Evolutionary conservation across 768 basidiomycete genomes (phyloP), one percentile per base, ranked within the genome.

Genomic region (Basidioascus undulatus): DNA sequence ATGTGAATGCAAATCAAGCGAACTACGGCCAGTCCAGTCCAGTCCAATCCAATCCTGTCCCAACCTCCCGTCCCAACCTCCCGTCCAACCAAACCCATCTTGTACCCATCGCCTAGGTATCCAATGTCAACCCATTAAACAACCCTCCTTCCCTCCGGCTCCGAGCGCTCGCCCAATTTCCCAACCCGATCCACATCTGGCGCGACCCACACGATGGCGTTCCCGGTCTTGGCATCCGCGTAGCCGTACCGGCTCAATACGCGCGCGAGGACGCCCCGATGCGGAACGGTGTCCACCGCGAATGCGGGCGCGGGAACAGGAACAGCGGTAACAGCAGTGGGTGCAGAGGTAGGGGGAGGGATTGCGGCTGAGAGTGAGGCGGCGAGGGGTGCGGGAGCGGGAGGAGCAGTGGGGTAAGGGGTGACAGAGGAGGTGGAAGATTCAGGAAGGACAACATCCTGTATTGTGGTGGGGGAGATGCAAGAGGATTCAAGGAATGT

Each of bases 201-300:
- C 21, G 78, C 77, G 25, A 72, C 73, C 71, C 70, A 75, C 4
- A 80, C 67, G 5, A 76, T 48, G 0, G 73, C 75, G 55, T 72
- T 75, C 30, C 55, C 58, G 46, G 61, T 55, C 9, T 78, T 74
- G 32, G 75, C 53, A 25, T 74, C 49, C 35, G 56, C 48, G 3
- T 72, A 72, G 35, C 66, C 66, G 12, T 59, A 55, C 35, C 55
- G 49, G 25, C 66, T 66, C 21, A 70, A 51, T 18, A 63, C 42
- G 18, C 59, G 58, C 6, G 55, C 57, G 16, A 74, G 55, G 19
- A 75, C 43, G 10, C 72, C 72, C 32, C 63, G 56, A 6, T 53
- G 48, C 25, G 46, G 24, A 5, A 21, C 9, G 6, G 25, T 11
- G 6, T 18, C 11, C 30, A 19, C 4, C 20, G 30, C 42, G 1